Evolutionary conservation across 2,329 filamentous ascomycete genomes (phyloP), one percentile per base, ranked within the genome.

Genomic region (Hypoxylon sp.): DNA sequence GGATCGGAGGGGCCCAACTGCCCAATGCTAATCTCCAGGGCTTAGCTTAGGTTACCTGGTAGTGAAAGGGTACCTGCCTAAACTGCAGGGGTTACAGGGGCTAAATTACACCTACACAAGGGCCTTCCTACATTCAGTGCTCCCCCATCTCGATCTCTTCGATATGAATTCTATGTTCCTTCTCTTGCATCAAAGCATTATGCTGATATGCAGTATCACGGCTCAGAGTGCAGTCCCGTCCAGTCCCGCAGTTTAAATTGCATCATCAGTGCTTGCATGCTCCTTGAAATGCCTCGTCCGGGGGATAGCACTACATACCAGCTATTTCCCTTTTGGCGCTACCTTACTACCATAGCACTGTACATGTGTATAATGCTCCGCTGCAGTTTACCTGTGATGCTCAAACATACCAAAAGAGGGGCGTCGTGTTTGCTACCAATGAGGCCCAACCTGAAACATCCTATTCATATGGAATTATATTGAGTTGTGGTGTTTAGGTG

Each of bases 1-100:
- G 66, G 68, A 71, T 64, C 70, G 70, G 70, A 72, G 63, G 46
- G 52, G 52, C 28, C 28, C 28, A 30, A 30, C 6, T 30, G 28
- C 28, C 28, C 28, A 30, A 30, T 30, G 23, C 23, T 23, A 23
- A 23, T 23, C 23, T 23, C 23, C 23, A 23, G 23, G 23, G 23
- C 23, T 30, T 30, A 7, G 2, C 6, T n/a, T n/a, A n/a, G n/a
- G n/a, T n/a, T n/a, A n/a, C n/a, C n/a, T n/a, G n/a, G n/a, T 30
- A 30, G 28, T 30, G 28, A 30, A 30, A 30, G 28, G 28, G 28
- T 17, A 28, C 28, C 23, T 17, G 19, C 28, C 23, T 53, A 43
- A 41, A 13, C 41, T 45, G n/a, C 51, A 60, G 30, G 52, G 50
- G 46, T 61, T 56, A 30, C 46, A 46, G 50, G 51, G 61, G 48